Percentiles rank a stretch among this genome's conserved stretches.
Evolutionary conservation across 768 basidiomycete species (phyloP).

Genomic region (Kwoniella newhampshirensis): DNA sequence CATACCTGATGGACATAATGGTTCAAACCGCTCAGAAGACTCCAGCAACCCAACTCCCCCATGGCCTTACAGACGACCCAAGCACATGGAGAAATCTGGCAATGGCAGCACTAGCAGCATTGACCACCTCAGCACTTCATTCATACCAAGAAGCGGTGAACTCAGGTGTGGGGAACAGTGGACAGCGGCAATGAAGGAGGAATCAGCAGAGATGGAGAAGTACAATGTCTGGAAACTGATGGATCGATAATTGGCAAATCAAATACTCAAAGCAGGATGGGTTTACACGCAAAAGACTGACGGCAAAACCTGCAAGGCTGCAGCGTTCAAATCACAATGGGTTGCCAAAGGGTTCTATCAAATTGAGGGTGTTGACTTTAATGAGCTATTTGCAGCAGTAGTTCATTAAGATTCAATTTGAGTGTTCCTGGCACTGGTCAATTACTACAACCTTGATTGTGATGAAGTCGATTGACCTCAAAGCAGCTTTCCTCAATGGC

Average conservation of each 20-base stretch:
- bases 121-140: not conserved
- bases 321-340: slow-evolving; percentile 26
- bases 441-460: slow-evolving; percentile 16
- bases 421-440: slow-evolving; percentile 19
- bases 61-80: no score
- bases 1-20: no score
- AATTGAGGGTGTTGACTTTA: slow-evolving; percentile 18
- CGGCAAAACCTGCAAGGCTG: slow-evolving; percentile 35
- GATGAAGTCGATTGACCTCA: slow-evolving; percentile 24
- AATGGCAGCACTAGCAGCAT: no score
- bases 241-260: no score
- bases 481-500: slow-evolving; percentile 26
- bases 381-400: slow-evolving; percentile 26
- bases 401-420: slow-evolving; percentile 18
- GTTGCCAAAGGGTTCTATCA: slow-evolving; percentile 26
- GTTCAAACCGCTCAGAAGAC: no score
- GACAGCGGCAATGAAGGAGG: slow-evolving; percentile 41
- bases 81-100: no score
- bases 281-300: slow-evolving; percentile 49
- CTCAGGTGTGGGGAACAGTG: slow-evolving; percentile 25
- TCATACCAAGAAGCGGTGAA: slow-evolving; percentile 8
- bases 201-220: slow-evolving; percentile 32
- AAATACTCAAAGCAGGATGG: slow-evolving; percentile 52
- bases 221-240: slow-evolving; percentile 45
- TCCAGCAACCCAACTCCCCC: no score